Conservation (phyloP, 345 rosid species). For the Salix exigua region DNA sequence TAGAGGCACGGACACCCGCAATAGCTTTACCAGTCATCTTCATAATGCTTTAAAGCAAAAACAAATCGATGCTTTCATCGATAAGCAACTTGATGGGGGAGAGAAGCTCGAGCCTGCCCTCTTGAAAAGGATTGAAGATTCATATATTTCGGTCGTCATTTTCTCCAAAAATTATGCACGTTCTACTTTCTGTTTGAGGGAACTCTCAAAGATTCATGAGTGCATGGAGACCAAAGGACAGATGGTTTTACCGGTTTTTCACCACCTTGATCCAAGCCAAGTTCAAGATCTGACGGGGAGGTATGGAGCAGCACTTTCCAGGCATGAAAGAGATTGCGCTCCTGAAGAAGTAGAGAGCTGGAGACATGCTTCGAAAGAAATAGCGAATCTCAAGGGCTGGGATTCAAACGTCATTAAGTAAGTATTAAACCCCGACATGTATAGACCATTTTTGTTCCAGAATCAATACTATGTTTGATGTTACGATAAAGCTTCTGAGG, state of each 20-base stretch:
- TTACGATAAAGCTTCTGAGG: no score
- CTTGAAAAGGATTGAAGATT: not conserved
- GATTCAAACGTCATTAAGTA: not conserved
- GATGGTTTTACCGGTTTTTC: not conserved
- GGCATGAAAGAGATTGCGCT: not conserved
- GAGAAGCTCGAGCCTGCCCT: constrained; percentile 2
- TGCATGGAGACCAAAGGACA: not conserved
- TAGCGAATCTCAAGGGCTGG: not conserved
- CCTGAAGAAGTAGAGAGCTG: not conserved
- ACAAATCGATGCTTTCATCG: not conserved
- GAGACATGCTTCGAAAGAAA: not conserved
- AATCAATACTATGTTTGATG: no score
- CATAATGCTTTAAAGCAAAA: not conserved
- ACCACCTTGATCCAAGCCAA: not conserved
- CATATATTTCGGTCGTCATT: not conserved
- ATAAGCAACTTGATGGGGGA: not conserved
- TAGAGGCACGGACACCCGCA: not conserved
- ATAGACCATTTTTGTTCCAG: no score
- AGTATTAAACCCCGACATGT: not conserved
- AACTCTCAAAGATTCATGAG: not conserved
- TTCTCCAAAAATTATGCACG: not conserved
- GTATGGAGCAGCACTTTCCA: not conserved
- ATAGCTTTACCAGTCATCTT: not conserved
- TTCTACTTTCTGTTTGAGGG: not conserved
- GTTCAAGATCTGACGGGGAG: not conserved